A percentile compares a stretch with the other conserved stretches of the same genome.
phyloP scores from a whole-genome alignment of 805 yeast genomes.

The Candida krabiensis region DNA sequence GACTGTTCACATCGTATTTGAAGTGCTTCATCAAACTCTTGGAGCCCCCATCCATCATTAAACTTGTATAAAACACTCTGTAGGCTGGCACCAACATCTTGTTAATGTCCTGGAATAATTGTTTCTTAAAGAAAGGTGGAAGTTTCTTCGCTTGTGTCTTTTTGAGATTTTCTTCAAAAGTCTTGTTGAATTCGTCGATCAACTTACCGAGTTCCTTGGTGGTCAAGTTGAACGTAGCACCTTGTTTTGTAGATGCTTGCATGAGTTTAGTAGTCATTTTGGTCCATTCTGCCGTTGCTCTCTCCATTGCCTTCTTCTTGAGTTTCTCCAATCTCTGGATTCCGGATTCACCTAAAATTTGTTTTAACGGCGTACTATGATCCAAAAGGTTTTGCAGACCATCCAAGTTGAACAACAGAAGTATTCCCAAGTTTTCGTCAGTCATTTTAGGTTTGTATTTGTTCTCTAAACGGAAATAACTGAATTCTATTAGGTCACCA shows the following conservation, averaged over 20 bases:
- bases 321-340: slow-evolving; percentile 62
- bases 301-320: slow-evolving; percentile 69
- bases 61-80: slow-evolving; percentile 79
- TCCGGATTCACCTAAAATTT: slow-evolving; percentile 59
- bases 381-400: slow-evolving; percentile 73
- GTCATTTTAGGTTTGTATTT: slow-evolving; percentile 45
- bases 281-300: slow-evolving; percentile 79
- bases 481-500: slow-evolving; percentile 77
- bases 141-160: slow-evolving; percentile 54
- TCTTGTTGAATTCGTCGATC: slow-evolving; percentile 64
- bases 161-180: slow-evolving; percentile 74
- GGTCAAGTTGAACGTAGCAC: slow-evolving; percentile 46
- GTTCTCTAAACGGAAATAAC: slow-evolving; percentile 63
- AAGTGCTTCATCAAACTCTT: slow-evolving; percentile 71
- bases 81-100: slow-evolving; percentile 76
- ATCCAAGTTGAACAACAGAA: slow-evolving; percentile 67
- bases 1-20: slow-evolving; percentile 54
- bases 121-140: slow-evolving; percentile 47
- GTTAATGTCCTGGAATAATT: slow-evolving; percentile 69
- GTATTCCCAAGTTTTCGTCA: slow-evolving; percentile 62
- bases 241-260: slow-evolving; percentile 72
- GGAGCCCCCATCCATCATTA: slow-evolving; percentile 65
- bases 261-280: slow-evolving; percentile 71
- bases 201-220: slow-evolving; percentile 79
- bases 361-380: slow-evolving; percentile 45